Evolutionary conservation across 106 monocot genomes (phyloP), one percentile per base, ranked within the genome.

Genomic region (Dendrobium chrysotoxum): DNA sequence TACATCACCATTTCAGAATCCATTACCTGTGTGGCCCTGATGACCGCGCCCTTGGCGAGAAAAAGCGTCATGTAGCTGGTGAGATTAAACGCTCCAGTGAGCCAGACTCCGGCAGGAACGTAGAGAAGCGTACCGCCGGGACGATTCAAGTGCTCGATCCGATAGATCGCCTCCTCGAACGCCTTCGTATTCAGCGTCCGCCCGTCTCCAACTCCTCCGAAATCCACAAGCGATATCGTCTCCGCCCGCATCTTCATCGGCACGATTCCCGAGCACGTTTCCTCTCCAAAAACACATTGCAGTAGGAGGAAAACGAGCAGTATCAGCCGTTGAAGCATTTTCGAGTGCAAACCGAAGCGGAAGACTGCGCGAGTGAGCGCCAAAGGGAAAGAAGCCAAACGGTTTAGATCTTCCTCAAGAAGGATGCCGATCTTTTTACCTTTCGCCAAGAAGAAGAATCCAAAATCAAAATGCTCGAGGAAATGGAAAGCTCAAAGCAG

Each of bases 171-270:
- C 54, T 87, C 79, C 20, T 65, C 58, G 78, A 92, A 92, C 4
- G 92, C 73, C 80, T 76, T 78, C 0, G 92, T 92, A 61, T 89
- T 92, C 15, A 87, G 31, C 31, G 72, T 87, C 82, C 20, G 25
- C 28, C 92, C 92, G 65, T 92, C 92, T n/a, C 89, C 92, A n/a
- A 92, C 85, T 16, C 83, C 92, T 40, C 92, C 92, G 31, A 85
- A 92, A 17, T 92, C 87, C 15, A 31, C 50, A 23, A 92, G 85
- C 7, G 87, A 89, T 78, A 92, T 86, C 42, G 79, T 72, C 65
- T 87, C 87, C 54, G 80, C 74, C 35, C 92, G 71, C 44, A 15
- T 31, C 78, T 75, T 89, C 92, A 87, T 86, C 26, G 87, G 87
- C 87, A 92, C 89, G 11, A 77, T 77, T 1, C 85, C 78, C 6